A percentile compares a stretch with the other conserved stretches of the same genome.
phyloP scores from a whole-genome alignment of 768 basidiomycete genomes.

The Termitomyces sp. region DNA sequence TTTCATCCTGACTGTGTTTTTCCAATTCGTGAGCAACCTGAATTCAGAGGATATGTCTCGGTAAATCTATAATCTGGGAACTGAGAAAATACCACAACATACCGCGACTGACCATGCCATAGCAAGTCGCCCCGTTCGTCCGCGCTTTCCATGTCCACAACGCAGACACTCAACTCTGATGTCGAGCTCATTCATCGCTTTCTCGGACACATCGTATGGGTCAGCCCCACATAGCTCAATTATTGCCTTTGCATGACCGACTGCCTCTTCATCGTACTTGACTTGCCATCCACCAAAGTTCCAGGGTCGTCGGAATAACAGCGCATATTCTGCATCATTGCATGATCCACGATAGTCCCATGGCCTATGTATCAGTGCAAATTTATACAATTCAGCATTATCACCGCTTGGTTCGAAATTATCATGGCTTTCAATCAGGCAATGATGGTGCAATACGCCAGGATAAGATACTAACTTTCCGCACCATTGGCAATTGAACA shows the following conservation, averaged over 20 bases:
- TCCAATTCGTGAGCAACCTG: not conserved
- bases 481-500: slow-evolving; percentile 27
- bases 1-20: not conserved
- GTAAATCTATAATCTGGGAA: not conserved
- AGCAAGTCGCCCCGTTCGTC: slow-evolving; percentile 13
- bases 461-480: slow-evolving; percentile 25
- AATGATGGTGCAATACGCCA: slow-evolving; percentile 22
- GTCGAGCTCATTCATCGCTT: slow-evolving; percentile 20
- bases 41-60: not conserved
- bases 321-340: not conserved
- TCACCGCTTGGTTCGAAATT: slow-evolving; percentile 3
- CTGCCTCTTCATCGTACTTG: slow-evolving; percentile 23
- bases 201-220: slow-evolving; percentile 13
- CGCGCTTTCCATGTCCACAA: slow-evolving; percentile 16
- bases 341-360: not conserved
- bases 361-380: not conserved
- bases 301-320: slow-evolving; percentile 13
- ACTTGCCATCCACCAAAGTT: slow-evolving; percentile 16
- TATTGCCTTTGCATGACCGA: slow-evolving; percentile 15
- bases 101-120: slow-evolving; percentile 31
- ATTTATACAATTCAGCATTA: slow-evolving; percentile 7
- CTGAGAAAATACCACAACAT: slow-evolving; percentile 1
- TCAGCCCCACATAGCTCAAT: slow-evolving; percentile 21
- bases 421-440: slow-evolving; percentile 8
- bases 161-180: slow-evolving; percentile 24